These are phyloP conservation scores for Fusarium bactridioides DNA, from an alignment of 2,329 filamentous ascomycete genomes.

Conservation along the genomic window DNA sequence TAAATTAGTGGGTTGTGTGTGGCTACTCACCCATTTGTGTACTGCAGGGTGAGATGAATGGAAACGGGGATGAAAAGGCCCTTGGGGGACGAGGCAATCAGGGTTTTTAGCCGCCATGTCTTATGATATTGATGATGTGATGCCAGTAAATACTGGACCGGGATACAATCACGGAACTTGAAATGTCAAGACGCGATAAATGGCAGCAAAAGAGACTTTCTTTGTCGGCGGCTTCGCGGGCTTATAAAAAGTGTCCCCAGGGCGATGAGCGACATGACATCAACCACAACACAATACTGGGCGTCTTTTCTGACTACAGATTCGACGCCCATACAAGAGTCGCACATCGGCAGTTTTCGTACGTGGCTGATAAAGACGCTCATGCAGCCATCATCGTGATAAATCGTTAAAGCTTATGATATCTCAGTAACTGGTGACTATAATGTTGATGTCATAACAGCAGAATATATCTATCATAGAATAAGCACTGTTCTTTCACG, in stretches of 20 bases:
- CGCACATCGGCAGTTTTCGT: no score
- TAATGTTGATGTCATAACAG: neutral
- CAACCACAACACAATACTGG: neutral
- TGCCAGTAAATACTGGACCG: no score
- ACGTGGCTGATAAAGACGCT: no score
- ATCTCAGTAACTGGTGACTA: fast-evolving
- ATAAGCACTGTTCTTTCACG: no score
- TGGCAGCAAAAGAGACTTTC: neutral
- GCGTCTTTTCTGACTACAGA: fast-evolving
- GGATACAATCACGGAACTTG: no score
- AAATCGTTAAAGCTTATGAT: neutral
- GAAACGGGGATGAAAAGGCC: neutral
- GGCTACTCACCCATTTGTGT: neutral
- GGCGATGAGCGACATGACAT: neutral
- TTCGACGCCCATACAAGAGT: neutral
- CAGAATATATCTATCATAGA: neutral
- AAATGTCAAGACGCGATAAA: neutral
- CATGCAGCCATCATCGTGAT: neutral
- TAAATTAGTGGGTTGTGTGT: fast-evolving
- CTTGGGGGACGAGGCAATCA: neutral
- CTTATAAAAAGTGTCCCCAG: neutral
- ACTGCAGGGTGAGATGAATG: neutral
- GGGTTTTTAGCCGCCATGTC: neutral
- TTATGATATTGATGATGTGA: no score
- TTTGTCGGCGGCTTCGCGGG: no score